These are phyloP conservation scores for Pyronema domesticum DNA, from an alignment of 495 filamentous ascomycete genomes.

Conservation along the genomic window DNA sequence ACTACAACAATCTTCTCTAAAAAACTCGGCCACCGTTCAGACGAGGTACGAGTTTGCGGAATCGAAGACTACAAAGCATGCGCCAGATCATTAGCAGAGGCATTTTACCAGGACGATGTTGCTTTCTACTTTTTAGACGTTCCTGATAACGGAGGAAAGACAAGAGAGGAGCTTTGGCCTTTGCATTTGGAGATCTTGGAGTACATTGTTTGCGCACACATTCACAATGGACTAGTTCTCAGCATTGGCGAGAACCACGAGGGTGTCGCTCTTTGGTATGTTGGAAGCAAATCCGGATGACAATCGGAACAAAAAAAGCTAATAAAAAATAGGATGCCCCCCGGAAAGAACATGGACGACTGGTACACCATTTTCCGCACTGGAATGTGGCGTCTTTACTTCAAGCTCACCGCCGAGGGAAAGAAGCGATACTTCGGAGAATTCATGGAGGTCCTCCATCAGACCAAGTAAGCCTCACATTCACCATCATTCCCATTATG, in stretches of 20 bases:
- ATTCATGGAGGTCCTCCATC: slow-evolving; percentile 56
- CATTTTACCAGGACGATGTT: slow-evolving; percentile 57
- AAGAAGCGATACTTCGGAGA: slow-evolving; percentile 54
- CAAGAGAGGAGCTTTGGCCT: slow-evolving; percentile 48
- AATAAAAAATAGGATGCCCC: slow-evolving; percentile 73
- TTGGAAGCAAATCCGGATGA: too few relatives aligned
- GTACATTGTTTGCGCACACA: slow-evolving; percentile 54
- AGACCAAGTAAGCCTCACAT: slow-evolving; percentile 40
- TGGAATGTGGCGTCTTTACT: slow-evolving; percentile 55
- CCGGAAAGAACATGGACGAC: slow-evolving; percentile 54
- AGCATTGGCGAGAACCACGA: slow-evolving; percentile 57
- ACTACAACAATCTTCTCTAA: slow-evolving; percentile 13
- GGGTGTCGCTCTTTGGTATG: slow-evolving; percentile 61
- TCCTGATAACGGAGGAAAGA: slow-evolving; percentile 41
- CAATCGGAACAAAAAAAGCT: too few relatives aligned
- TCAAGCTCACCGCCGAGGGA: slow-evolving; percentile 51
- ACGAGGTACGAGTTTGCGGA: slow-evolving; percentile 40
- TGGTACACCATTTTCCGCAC: slow-evolving; percentile 48
- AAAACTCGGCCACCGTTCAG: slow-evolving; percentile 14
- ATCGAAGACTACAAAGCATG: slow-evolving; percentile 48
- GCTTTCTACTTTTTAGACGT: slow-evolving; percentile 53
- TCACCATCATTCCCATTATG: background rate
- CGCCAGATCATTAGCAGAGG: slow-evolving; percentile 48
- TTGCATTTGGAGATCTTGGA: slow-evolving; percentile 57
- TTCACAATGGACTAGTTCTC: slow-evolving; percentile 50